These are phyloP conservation scores for Venturia effusa DNA, from an alignment of 2,329 filamentous ascomycete species.

Conservation along the genomic window DNA sequence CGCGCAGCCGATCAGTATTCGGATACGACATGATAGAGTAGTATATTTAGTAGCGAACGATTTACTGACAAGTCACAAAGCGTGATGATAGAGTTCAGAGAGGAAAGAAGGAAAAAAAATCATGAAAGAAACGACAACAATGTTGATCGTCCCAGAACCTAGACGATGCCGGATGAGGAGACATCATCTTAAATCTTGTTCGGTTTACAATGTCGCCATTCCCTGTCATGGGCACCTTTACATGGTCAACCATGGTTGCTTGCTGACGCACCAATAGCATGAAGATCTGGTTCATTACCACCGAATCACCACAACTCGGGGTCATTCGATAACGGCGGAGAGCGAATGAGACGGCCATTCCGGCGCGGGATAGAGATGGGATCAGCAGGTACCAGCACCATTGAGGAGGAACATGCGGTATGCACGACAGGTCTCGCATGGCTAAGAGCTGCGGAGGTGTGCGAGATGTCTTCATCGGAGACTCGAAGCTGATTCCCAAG, in stretches of 20 bases:
- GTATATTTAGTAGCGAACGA: neutral
- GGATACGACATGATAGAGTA: neutral
- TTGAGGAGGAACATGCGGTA: slow-evolving; percentile 1
- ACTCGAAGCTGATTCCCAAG: neutral
- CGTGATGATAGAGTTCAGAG: neutral
- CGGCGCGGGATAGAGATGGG: neutral
- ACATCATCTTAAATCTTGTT: neutral
- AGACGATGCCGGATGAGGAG: neutral
- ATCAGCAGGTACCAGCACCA: neutral
- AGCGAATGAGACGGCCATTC: neutral
- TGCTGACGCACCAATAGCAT: neutral
- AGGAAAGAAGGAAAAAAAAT: neutral
- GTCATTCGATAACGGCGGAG: neutral
- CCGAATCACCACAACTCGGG: neutral
- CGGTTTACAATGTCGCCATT: neutral
- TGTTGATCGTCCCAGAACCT: neutral
- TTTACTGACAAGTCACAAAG: neutral
- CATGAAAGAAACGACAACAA: neutral
- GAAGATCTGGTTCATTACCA: neutral
- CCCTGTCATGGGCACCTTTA: neutral
- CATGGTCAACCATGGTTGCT: neutral
- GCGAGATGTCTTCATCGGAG: neutral
- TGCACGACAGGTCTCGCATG: neutral
- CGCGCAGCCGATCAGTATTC: neutral
- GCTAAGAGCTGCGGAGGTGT: neutral